Evolutionary conservation across 2,329 filamentous ascomycete species (phyloP), one percentile per base, ranked within the genome.

Genomic region (Scorias spongiosa): DNA sequence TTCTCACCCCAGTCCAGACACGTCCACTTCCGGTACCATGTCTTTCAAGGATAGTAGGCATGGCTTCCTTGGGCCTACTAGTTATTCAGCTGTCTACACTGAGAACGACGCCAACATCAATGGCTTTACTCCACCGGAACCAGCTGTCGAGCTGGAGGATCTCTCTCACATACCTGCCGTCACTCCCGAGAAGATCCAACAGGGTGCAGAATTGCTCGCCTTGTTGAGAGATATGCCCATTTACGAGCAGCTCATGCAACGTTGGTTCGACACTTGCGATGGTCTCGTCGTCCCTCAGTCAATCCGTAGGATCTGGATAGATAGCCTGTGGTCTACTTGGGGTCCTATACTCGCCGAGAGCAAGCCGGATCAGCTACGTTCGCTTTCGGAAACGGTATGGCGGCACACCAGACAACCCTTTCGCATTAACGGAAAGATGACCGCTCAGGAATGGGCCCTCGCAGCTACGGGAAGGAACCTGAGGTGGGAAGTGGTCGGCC

Each of bases 401-500:
- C 47, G 53, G 3, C 66, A 66, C 36, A 64, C 63, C 1, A 49
- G 58, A 5, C 57, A 49, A 12, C 55, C 58, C 10, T 41, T 48
- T 2, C 54, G 52, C 15, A 56, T 55, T 5, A 63, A 63, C 5
- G 64, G 63, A 2, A 47, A 57, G 8, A 42, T 63, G 2, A 50
- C 50, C 5, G 49, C 50, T 3, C 48, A 61, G 17, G 56, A 62
- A 2, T 66, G 63, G 49, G 59, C 56, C 17, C 40, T 47, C 2
- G 53, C 51, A 17, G 56, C 55, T 5, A 63, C 63, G 5, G 64
- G 63, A 2, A 46, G 57, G 7, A 51, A 56, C 20, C 43, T 66
- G 7, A 53, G 63, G 41, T 66, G 64, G 64, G 64, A 66, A 42
- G 57, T 62, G 9, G 49, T 66, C 2, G 64, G 63, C 1, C 52